Base-by-base conservation (phyloP, 805 yeast genomes). In the Metschnikowia henanensis region DNA sequence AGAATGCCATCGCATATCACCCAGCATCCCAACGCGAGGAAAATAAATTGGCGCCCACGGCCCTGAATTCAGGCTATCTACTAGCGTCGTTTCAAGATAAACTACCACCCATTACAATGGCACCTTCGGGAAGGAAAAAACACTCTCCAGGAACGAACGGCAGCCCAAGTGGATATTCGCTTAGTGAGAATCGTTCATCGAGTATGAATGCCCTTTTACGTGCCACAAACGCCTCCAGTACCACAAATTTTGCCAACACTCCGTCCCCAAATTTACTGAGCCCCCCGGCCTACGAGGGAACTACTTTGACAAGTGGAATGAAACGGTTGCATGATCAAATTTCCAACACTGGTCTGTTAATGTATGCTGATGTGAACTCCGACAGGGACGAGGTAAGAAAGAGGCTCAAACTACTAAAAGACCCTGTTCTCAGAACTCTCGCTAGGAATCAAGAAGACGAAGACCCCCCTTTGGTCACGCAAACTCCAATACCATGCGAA, bases 181-280 rank as follows among this genome's bases (percentile, higher is more conserved):
- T 43, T 6, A 30, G 37, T 16, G 43, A 43, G 16, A 22, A 30
- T 19, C 17, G 46, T 18, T 35, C 43, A 4, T 35, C 43, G 17
- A 51, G 40, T 32, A 51, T 51, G 46, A 41, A 49, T 19, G 52
- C 55, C 10, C 49, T 51, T 7, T 23, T 51, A 18, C 35, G 43
- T 9, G 55, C 55, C 9, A 49, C 55, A 9, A 45, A 35, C 16
- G 39, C 46, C 4, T 35, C 46, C 13, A 34, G 22, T 20, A 21
- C 30, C 8, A 17, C 30, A 5, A 29, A 33, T 25, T 28, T 16
- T 19, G 37, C 16, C 15, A 16, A 22, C n/a, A 8, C 26, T n/a
- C 37, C 23, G 5, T 31, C 41, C 10, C 8, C 39, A 21, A 28
- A 28, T 21, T 35, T 8, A 7, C 10, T 13, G 8, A 37, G 30